These are phyloP conservation scores for Coemansia sp. DNA, from an alignment of 192 early-diverging fungal genomes.

Conservation along the genomic window DNA sequence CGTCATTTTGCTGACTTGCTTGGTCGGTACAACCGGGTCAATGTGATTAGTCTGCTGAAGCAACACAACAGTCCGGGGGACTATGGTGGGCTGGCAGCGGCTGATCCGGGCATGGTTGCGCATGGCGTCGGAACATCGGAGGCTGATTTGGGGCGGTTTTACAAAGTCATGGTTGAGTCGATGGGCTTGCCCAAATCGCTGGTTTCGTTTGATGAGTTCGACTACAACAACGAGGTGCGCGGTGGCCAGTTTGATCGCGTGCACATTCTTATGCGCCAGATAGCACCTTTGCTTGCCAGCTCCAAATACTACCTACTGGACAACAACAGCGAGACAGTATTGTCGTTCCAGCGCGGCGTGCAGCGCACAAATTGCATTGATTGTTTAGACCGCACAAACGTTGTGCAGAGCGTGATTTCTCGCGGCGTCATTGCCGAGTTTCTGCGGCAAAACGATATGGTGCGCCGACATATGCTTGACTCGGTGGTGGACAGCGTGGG, in stretches of 20 bases:
- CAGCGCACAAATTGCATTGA: slow-evolving; percentile 94
- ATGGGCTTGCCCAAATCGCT: slow-evolving; percentile 49
- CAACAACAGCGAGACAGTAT: slow-evolving; percentile 54
- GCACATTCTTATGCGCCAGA: slow-evolving; percentile 55
- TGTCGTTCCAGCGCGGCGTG: slow-evolving; percentile 76
- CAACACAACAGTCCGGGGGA: slow-evolving; percentile 51
- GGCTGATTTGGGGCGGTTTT: slow-evolving; percentile 66
- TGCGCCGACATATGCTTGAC: slow-evolving; percentile 12
- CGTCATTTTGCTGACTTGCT: slow-evolving; percentile 74
- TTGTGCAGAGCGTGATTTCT: slow-evolving; percentile 80
- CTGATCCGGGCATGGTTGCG: slow-evolving; percentile 12
- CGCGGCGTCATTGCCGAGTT: slow-evolving; percentile 52
- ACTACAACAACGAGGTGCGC: slow-evolving; percentile 79
- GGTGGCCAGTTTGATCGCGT: slow-evolving; percentile 78
- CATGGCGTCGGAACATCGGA: slow-evolving; percentile 55
- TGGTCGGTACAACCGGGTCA: slow-evolving; percentile 70
- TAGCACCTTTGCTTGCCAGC: slow-evolving; percentile 56
- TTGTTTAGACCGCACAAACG: slow-evolving; percentile 84
- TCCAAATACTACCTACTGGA: slow-evolving; percentile 74
- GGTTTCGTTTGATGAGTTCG: slow-evolving; percentile 72
- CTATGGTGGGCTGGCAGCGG: slow-evolving; percentile 11
- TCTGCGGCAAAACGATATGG: slow-evolving; percentile 34
- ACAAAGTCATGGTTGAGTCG: slow-evolving; percentile 53
- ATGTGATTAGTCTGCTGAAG: slow-evolving; percentile 77
- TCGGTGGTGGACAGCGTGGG: slow-evolving; percentile 53